A percentile compares a stretch with the other conserved stretches of the same genome.
Conservation (phyloP, 176 grass and related monocot genomes). For the Rhynchospora tenuis region DNA sequence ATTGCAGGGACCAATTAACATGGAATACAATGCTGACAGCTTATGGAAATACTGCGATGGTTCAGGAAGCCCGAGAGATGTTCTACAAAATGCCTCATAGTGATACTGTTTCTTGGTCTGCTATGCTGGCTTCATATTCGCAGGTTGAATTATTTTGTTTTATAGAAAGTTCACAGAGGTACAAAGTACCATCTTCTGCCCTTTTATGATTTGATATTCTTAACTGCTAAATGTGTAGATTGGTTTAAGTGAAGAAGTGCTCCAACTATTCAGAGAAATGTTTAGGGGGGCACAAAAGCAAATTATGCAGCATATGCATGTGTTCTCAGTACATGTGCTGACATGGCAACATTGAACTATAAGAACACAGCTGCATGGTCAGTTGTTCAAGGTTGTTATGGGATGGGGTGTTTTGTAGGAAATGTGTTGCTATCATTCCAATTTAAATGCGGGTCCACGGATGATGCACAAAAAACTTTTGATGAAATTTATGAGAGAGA, state of each 20-base stretch:
- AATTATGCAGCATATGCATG: constrained; percentile 83
- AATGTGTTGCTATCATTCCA: constrained; percentile 89
- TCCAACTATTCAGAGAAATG: constrained; percentile 70
- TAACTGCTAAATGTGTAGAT: constrained; percentile 9
- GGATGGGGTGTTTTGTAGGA: constrained; percentile 72
- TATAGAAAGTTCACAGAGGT: background rate
- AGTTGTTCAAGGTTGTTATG: constrained; percentile 70
- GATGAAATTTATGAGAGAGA: constrained; percentile 81
- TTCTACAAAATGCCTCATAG: constrained; percentile 65
- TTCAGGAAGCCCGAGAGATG: constrained; percentile 46
- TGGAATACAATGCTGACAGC: constrained; percentile 94
- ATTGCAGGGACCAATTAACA: constrained; percentile 16
- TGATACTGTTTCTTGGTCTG: constrained; percentile 80
- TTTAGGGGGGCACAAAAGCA: constrained; percentile 42
- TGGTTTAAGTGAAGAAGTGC: constrained; percentile 62
- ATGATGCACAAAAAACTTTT: constrained; percentile 61
- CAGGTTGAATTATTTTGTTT: constrained; percentile 23
- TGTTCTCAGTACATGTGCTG: constrained; percentile 74
- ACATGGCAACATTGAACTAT: constrained; percentile 76
- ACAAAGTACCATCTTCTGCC: background rate
- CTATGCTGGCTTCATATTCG: constrained; percentile 70
- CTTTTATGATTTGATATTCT: background rate
- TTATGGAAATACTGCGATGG: constrained; percentile 65
- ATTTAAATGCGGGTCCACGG: constrained; percentile 80
- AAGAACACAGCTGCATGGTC: constrained; percentile 76